These are phyloP conservation scores for Trichoderma sp. DNA, from an alignment of 2,329 filamentous ascomycete genomes.

Conservation along the genomic window DNA sequence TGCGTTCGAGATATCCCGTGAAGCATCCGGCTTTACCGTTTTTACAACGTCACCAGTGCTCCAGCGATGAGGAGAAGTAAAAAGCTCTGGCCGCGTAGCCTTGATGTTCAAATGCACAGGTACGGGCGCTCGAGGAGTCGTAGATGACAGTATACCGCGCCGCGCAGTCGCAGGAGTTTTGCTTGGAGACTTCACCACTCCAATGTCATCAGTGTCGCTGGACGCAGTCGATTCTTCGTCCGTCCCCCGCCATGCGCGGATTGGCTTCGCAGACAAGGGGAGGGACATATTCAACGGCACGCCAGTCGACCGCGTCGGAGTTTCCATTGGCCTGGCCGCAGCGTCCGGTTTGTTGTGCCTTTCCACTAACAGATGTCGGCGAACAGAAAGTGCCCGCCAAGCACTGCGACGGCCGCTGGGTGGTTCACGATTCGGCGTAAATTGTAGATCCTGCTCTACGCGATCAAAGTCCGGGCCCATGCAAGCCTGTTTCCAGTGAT, in stretches of 20 bases:
- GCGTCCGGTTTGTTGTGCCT: slow-evolving; percentile 33
- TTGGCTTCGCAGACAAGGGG: slow-evolving; percentile 36
- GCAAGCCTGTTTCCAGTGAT: slow-evolving; percentile 39
- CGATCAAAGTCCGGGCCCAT: slow-evolving; percentile 30
- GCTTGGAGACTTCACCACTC: slow-evolving; percentile 22
- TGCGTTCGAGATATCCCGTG: not conserved
- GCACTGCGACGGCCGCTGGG: slow-evolving; percentile 33
- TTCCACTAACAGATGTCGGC: slow-evolving; percentile 35
- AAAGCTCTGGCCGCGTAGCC: slow-evolving; percentile 1
- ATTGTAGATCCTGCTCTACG: slow-evolving; percentile 11
- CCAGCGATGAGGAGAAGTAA: slow-evolving; percentile 8
- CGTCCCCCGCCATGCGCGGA: slow-evolving; percentile 40
- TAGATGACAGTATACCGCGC: slow-evolving; percentile 29
- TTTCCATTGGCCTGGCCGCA: slow-evolving; percentile 40
- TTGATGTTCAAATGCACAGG: slow-evolving; percentile 28
- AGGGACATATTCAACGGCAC: slow-evolving; percentile 45
- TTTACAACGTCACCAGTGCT: not conserved
- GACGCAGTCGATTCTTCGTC: slow-evolving; percentile 36
- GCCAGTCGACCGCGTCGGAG: slow-evolving; percentile 54
- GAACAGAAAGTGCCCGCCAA: slow-evolving; percentile 36
- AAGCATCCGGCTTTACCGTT: not conserved
- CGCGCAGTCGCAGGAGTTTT: slow-evolving; percentile 7
- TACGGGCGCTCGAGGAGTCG: slow-evolving; percentile 34
- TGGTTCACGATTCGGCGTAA: slow-evolving; percentile 19
- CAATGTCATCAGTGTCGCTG: slow-evolving; percentile 20